These are phyloP conservation scores for Golubevia pallescens DNA, from an alignment of 1,284 basidiomycete species.

Conservation along the genomic window DNA sequence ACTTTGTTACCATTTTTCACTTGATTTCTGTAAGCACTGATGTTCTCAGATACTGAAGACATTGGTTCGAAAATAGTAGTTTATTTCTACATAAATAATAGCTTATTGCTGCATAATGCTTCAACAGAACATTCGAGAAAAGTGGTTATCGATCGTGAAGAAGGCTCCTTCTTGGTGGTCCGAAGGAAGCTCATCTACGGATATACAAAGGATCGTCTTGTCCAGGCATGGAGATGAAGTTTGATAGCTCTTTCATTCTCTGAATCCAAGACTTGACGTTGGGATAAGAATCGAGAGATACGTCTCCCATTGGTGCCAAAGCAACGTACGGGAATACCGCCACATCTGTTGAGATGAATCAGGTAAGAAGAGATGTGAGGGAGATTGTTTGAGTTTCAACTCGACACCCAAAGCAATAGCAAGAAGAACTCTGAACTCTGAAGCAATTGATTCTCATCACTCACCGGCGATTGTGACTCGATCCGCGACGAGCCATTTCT, in stretches of 20 bases:
- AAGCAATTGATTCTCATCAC: not conserved
- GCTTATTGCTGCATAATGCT: too few species aligned
- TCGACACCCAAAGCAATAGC: not conserved
- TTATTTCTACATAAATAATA: too few species aligned
- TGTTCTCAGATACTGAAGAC: too few species aligned
- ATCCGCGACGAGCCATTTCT: not conserved
- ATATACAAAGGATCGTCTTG: conserved; percentile 7
- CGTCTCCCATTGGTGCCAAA: conserved; percentile 11
- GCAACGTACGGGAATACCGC: conserved; percentile 2
- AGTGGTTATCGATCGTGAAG: too few species aligned
- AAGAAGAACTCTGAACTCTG: not conserved
- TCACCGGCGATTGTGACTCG: not conserved
- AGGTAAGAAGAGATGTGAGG: not conserved
- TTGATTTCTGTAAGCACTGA: too few species aligned
- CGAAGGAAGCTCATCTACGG: not conserved
- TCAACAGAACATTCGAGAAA: too few species aligned
- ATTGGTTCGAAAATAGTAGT: too few species aligned
- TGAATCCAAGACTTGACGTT: conserved; percentile 8
- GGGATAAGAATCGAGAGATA: conserved; percentile 1
- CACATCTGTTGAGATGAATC: not conserved
- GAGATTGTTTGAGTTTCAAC: not conserved
- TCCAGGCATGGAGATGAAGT: conserved; percentile 11
- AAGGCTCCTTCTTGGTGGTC: too few species aligned
- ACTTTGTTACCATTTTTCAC: too few species aligned
- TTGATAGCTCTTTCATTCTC: conserved; percentile 7